Percentiles rank a stretch among this genome's conserved stretches.
Conservation (phyloP, 495 filamentous ascomycete species). For the Hyaloscypha variabilis region DNA sequence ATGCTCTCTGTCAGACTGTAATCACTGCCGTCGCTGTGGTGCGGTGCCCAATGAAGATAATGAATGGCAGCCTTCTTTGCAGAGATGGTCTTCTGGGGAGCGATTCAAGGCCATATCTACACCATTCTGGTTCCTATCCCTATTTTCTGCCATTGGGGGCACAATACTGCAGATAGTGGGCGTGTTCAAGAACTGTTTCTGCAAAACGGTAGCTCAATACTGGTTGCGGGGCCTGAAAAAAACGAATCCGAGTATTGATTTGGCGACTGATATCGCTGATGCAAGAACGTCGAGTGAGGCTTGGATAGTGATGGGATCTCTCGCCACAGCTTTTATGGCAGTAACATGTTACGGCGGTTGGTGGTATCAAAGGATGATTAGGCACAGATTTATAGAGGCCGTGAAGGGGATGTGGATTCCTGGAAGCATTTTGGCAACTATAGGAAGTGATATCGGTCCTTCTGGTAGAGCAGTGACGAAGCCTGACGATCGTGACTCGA, state of each 20-base stretch:
- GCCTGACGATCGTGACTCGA: constrained; percentile 1
- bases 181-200: constrained; percentile 24
- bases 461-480: not conserved
- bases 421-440: not conserved
- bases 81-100: constrained; percentile 2
- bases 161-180: constrained; percentile 25
- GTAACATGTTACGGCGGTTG: constrained; percentile 33
- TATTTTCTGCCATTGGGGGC: constrained; percentile 21
- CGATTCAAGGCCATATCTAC: constrained; percentile 4
- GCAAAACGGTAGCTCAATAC: not conserved
- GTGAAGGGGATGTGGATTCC: constrained; percentile 23
- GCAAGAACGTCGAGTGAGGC: constrained; percentile 7
- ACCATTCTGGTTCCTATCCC: constrained; percentile 16
- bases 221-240: constrained; percentile 16
- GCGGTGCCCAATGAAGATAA: constrained; percentile 1
- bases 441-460: not conserved
- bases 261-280: constrained; percentile 18
- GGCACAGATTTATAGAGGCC: constrained; percentile 18
- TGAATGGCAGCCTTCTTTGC: not conserved
- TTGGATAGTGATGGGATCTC: constrained; percentile 25
- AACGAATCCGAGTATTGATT: constrained; percentile 15
- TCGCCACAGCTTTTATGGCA: constrained; percentile 29
- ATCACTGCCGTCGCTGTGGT: constrained; percentile 7
- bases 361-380: constrained; percentile 35
- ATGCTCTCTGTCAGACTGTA: constrained; percentile 15